Evolutionary conservation across 1,284 basidiomycete genomes (phyloP).

Genomic region (Microbotryum saponariae): DNA sequence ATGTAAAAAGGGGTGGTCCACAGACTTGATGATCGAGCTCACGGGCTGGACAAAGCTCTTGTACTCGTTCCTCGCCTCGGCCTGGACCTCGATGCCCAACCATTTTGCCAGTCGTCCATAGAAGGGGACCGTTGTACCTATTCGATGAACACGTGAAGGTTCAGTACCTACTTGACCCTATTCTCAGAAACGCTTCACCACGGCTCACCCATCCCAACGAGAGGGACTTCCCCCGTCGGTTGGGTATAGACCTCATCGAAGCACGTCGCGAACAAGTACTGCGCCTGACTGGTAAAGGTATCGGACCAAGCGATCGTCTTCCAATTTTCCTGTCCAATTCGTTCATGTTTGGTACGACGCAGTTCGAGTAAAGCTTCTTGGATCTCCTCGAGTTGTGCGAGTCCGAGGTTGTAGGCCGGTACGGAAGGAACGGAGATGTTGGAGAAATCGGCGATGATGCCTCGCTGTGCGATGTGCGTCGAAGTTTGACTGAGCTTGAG

Average conservation of each 20-base stretch:
- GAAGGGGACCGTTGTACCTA: constrained; percentile 36
- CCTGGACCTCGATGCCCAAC: constrained; percentile 43
- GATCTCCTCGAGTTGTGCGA: constrained; percentile 45
- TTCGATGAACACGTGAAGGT: neutral
- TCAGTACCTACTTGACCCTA: neutral
- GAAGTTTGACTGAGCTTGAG: too few relatives aligned
- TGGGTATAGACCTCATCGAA: constrained; percentile 46
- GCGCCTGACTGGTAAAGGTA: constrained; percentile 42
- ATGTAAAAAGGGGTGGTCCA: neutral
- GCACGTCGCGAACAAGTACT: constrained; percentile 39
- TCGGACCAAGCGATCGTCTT: constrained; percentile 44
- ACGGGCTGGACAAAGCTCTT: constrained; percentile 39
- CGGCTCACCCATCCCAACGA: constrained; percentile 39
- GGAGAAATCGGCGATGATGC: constrained; percentile 45
- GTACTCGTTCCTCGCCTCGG: constrained; percentile 43
- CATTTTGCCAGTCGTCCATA: constrained; percentile 41
- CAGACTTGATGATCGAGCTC: neutral
- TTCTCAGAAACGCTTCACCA: constrained; percentile 16
- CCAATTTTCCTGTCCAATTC: constrained; percentile 35
- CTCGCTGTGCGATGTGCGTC: constrained; percentile 30
- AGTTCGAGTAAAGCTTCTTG: constrained; percentile 42
- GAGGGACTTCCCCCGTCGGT: constrained; percentile 42
- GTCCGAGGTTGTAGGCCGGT: constrained; percentile 39
- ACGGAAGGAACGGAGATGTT: constrained; percentile 40
- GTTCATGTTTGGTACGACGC: constrained; percentile 39